Evolutionary conservation across 768 basidiomycete species (phyloP).

Genomic region (Daedalea quercina): DNA sequence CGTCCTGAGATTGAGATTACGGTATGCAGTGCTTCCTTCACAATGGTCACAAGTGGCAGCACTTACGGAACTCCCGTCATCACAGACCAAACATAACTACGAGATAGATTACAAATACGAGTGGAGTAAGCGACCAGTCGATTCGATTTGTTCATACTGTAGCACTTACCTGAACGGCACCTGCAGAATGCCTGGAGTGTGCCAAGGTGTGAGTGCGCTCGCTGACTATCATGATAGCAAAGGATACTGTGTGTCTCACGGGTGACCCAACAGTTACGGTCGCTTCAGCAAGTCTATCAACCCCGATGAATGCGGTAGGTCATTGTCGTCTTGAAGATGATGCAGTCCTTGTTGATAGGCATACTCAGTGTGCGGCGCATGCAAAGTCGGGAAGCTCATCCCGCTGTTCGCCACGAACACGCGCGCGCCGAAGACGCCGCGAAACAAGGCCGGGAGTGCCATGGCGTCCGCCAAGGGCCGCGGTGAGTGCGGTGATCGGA

Average conservation of each 20-base stretch:
- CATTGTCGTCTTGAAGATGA: background rate
- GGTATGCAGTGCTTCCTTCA: conserved; percentile 27
- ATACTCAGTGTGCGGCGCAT: conserved; percentile 55
- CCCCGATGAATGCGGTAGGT: conserved; percentile 56
- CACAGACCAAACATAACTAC: conserved; percentile 65
- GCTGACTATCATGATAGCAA: background rate
- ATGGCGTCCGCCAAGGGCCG: conserved; percentile 11
- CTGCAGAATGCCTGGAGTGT: conserved; percentile 57
- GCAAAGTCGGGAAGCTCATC: conserved; percentile 50
- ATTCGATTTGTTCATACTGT: background rate
- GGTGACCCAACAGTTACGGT: conserved; percentile 47
- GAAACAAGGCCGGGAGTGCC: conserved; percentile 17
- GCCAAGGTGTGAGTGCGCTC: conserved; percentile 44
- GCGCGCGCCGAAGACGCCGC: conserved; percentile 27
- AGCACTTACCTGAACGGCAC: background rate
- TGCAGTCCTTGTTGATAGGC: background rate
- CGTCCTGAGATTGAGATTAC: conserved; percentile 68
- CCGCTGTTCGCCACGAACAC: conserved; percentile 42
- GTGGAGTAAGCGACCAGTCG: conserved; percentile 50
- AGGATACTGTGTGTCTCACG: background rate
- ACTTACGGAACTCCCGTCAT: background rate
- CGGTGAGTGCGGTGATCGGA: conserved; percentile 2
- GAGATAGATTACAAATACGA: conserved; percentile 67
- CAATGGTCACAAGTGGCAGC: background rate
- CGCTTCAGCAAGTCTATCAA: conserved; percentile 69